phyloP scores from a whole-genome alignment of 2,329 filamentous ascomycete species.

The Diplodia corticola region DNA sequence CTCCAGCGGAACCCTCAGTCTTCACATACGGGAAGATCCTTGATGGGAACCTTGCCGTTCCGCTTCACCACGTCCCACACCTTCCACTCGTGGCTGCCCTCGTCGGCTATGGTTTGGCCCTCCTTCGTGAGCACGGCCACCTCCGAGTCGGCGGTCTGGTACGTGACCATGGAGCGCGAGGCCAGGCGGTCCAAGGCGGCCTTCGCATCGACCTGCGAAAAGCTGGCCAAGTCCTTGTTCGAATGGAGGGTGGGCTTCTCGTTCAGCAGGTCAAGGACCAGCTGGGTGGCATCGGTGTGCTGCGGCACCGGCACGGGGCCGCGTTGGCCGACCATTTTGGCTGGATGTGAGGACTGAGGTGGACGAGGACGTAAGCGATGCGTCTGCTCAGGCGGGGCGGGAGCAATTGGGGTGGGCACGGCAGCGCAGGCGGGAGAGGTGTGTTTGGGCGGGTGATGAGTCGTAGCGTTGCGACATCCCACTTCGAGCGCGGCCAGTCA shows the following conservation, averaged over 20 bases:
- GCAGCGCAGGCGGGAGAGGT: neutral
- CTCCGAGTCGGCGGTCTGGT: constrained; percentile 80
- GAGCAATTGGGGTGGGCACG: constrained; percentile 7
- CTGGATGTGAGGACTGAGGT: neutral
- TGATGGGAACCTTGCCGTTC: constrained; percentile 47
- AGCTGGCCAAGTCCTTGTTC: constrained; percentile 48
- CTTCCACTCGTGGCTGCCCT: constrained; percentile 54
- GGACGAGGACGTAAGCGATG: neutral
- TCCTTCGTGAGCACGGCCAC: constrained; percentile 75
- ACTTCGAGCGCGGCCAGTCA: constrained; percentile 2
- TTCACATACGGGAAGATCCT: constrained; percentile 47
- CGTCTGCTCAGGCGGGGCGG: neutral
- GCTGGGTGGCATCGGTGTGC: constrained; percentile 64
- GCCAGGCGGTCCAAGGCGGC: constrained; percentile 82
- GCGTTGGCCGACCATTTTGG: constrained; percentile 47
- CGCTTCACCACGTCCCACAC: constrained; percentile 52
- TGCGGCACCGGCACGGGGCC: constrained; percentile 50
- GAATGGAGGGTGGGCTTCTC: constrained; percentile 55
- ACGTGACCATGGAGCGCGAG: constrained; percentile 82
- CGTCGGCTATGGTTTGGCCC: constrained; percentile 69
- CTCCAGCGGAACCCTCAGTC: neutral
- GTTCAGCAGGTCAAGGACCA: constrained; percentile 72
- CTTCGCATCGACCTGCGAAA: constrained; percentile 63
- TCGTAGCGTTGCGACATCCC: constrained; percentile 20
- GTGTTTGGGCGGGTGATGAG: constrained; percentile 16